Percentiles rank a stretch among this genome's conserved stretches.
Evolutionary conservation across 768 basidiomycete species (phyloP).

Genomic region (Calocybe gangraenosa): DNA sequence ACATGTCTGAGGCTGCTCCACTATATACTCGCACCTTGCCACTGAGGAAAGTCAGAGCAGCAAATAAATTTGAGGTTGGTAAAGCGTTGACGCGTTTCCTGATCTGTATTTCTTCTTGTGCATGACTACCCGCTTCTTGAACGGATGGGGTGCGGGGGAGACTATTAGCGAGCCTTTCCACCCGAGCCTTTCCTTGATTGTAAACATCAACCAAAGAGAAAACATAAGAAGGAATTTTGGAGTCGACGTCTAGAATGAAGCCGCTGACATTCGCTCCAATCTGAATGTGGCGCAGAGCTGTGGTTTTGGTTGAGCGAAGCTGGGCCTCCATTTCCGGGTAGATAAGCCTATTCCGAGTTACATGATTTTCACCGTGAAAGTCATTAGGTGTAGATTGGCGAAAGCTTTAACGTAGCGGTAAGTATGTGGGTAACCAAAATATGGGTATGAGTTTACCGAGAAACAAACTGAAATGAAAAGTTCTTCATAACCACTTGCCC

Average conservation of each 20-base stretch:
- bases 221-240: conserved; percentile 71
- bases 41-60: conserved; percentile 74
- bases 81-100: conserved; percentile 28
- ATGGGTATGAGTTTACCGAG: conserved; percentile 45
- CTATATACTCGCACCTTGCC: conserved; percentile 79
- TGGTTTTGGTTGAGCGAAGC: conserved; percentile 51
- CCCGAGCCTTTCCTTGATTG: conserved; percentile 71
- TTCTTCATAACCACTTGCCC: conserved; percentile 70
- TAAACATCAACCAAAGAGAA: conserved; percentile 87
- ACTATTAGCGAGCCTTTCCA: conserved; percentile 60
- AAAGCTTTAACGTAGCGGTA: conserved; percentile 51
- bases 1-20: conserved; percentile 33
- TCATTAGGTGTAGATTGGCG: conserved; percentile 67
- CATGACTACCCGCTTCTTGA: background rate
- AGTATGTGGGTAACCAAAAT: conserved; percentile 8
- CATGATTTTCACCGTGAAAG: conserved; percentile 66
- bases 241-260: conserved; percentile 81
- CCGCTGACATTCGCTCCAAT: conserved; percentile 74
- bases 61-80: conserved; percentile 57
- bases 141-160: conserved; percentile 40
- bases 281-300: conserved; percentile 49
- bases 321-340: conserved; percentile 83
- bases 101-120: conserved; percentile 19
- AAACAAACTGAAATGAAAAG: conserved; percentile 83
- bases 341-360: conserved; percentile 64